Percentiles rank a stretch among this genome's conserved stretches.
Evolutionary conservation across 495 filamentous ascomycete genomes (phyloP).

Genomic region (Aspergillus bridgeri): DNA sequence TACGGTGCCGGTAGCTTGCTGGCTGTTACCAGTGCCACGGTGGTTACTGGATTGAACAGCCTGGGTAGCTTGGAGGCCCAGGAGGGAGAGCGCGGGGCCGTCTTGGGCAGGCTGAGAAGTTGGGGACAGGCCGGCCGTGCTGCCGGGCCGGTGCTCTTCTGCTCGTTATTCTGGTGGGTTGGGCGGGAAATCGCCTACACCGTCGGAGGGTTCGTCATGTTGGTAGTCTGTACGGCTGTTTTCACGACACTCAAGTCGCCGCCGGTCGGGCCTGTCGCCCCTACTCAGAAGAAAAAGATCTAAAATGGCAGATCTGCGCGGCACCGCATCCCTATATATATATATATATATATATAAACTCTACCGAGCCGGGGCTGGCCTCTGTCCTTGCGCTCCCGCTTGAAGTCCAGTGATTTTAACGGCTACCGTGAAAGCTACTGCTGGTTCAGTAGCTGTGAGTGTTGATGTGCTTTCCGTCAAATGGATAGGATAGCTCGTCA

Average conservation of each 20-base stretch:
- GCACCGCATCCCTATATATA: too few species aligned
- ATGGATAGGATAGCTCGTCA: neutral
- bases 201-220: conserved; percentile 75
- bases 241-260: conserved; percentile 62
- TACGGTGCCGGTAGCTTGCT: conserved; percentile 79
- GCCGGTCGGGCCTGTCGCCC: conserved; percentile 4
- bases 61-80: conserved; percentile 84
- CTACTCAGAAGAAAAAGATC: conserved; percentile 16
- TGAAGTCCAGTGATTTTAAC: neutral
- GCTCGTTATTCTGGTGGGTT: conserved; percentile 98
- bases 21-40: conserved; percentile 85
- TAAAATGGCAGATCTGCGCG: neutral
- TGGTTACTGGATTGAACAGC: conserved; percentile 91
- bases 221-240: conserved; percentile 64
- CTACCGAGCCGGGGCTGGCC: neutral
- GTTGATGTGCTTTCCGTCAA: neutral
- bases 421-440: neutral
- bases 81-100: conserved; percentile 76
- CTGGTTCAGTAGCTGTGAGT: conserved; percentile 6
- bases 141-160: conserved; percentile 83
- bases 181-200: conserved; percentile 81
- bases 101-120: conserved; percentile 80
- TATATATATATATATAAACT: neutral
- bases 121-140: conserved; percentile 86
- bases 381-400: neutral